Percentiles rank a stretch among this genome's conserved stretches.
Conservation (phyloP, 225 moss, liverwort and hornwort species). For the Marchantia paleacea region DNA sequence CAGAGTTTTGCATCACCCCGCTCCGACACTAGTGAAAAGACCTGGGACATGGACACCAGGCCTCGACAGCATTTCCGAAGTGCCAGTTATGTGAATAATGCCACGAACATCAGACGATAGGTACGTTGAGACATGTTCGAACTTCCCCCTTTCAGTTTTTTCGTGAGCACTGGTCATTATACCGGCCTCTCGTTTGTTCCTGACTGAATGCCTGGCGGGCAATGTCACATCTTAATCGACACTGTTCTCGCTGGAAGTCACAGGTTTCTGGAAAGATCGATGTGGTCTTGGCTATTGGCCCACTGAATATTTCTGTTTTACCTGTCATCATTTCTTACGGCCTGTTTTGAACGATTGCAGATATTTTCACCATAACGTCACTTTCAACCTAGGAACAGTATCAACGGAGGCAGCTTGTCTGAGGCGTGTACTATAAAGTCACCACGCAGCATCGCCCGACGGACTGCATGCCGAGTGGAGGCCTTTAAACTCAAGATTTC, state of each 20-base stretch:
- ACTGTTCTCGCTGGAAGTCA: neutral
- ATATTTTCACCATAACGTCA: neutral
- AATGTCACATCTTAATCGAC: neutral
- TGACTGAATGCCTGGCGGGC: neutral
- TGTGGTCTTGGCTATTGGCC: too few species aligned
- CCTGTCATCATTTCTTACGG: neutral
- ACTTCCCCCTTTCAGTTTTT: neutral
- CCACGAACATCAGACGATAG: neutral
- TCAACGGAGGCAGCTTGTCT: neutral
- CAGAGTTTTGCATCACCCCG: slow-evolving; percentile 32
- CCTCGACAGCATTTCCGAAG: slow-evolving; percentile 53
- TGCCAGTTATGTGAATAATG: slow-evolving; percentile 40
- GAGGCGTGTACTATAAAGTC: slow-evolving; percentile 6
- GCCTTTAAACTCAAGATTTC: neutral
- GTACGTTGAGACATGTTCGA: neutral
- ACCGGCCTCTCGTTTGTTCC: neutral
- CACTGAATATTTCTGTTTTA: too few species aligned
- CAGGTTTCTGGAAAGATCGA: neutral
- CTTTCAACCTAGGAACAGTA: neutral
- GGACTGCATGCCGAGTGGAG: neutral
- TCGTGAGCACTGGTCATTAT: neutral
- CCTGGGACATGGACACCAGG: slow-evolving; percentile 45
- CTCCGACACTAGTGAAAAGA: slow-evolving; percentile 28
- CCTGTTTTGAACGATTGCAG: neutral
- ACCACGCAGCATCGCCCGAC: neutral